These are phyloP conservation scores for Cercospora zeina DNA, from an alignment of 2,329 filamentous ascomycete genomes.

Conservation along the genomic window DNA sequence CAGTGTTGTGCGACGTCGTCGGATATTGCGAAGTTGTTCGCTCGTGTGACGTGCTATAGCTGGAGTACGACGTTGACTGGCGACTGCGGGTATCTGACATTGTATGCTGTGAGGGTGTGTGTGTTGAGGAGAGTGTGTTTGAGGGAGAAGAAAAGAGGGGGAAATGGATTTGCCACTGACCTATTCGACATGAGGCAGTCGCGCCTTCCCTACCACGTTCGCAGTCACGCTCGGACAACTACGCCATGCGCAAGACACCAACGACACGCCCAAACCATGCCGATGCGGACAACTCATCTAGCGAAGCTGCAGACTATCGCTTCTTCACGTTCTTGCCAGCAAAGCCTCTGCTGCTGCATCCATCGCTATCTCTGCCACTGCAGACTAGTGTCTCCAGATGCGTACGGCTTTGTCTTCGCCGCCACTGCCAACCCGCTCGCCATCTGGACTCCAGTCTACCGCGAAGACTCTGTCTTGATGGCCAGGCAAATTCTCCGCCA, in stretches of 20 bases:
- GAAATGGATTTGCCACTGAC: not conserved
- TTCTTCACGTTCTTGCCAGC: not conserved
- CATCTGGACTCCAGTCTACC: conserved; percentile 92
- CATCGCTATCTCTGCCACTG: too few relatives aligned
- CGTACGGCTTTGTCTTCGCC: conserved; percentile 82
- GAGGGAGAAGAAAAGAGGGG: not conserved
- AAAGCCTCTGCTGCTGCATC: not conserved
- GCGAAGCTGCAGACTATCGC: not conserved
- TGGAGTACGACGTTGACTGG: conserved; percentile 14
- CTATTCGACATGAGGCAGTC: not conserved
- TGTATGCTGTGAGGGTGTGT: not conserved
- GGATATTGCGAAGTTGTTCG: not conserved
- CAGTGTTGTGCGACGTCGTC: conserved; percentile 2
- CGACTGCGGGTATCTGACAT: conserved; percentile 11
- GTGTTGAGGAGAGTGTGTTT: not conserved
- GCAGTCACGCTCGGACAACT: not conserved
- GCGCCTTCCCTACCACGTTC: not conserved
- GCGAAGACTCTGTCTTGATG: conserved; percentile 93
- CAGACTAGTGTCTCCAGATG: conserved; percentile 60
- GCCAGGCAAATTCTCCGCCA: conserved; percentile 79
- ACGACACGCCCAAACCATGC: not conserved
- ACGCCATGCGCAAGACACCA: not conserved
- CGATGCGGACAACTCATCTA: not conserved
- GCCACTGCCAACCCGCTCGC: conserved; percentile 82
- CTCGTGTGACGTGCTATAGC: not conserved